Evolutionary conservation across 805 yeast genomes (phyloP), one percentile per base, ranked within the genome.

Genomic region (Debaryomyces tyrocola): DNA sequence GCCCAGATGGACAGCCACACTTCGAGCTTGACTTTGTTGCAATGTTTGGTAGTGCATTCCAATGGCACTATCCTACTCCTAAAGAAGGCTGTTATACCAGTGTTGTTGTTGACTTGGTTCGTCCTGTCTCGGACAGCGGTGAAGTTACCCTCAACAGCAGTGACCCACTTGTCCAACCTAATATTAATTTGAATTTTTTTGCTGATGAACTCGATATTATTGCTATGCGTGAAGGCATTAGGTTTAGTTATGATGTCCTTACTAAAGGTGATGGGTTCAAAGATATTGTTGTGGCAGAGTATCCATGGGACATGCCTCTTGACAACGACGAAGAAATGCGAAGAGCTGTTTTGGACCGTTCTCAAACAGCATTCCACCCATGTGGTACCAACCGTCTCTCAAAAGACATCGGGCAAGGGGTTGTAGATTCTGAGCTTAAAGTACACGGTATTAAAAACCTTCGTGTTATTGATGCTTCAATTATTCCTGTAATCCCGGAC

Each of bases 281-380:
- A 54, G 60, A 58, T 42, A 50, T 60, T 48, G 62, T 62, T 37
- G 54, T 57, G 39, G 52, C 50, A 21, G 64, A 61, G 42, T 62
- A 53, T 45, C 66, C 67, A 15, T 63, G 65, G 56, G 63, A 60
- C 20, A 58, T 60, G 58, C 60, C 60, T 27, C 58, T 63, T 27
- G 59, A 60, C 35, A 48, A 55, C 35, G 67, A 62, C 41, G 55
- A 58, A 45, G 62, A 58, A 43, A 57, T 62, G 62, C 57, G 56
- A 51, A 49, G 54, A 41, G 60, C 60, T 36, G 65, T 63, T 24
- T 53, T 63, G 34, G 60, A 60, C 41, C 56, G 63, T 37, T 60
- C 59, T 20, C 66, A 63, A 44, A 63, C 67, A 14, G 63, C 63
- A 10, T 63, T 60, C 59, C 67, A 63, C 43, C 66, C 66, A 28